Base-by-base conservation (phyloP, 208 protist species). In the Acanthamoeba lenticulata region DNA sequence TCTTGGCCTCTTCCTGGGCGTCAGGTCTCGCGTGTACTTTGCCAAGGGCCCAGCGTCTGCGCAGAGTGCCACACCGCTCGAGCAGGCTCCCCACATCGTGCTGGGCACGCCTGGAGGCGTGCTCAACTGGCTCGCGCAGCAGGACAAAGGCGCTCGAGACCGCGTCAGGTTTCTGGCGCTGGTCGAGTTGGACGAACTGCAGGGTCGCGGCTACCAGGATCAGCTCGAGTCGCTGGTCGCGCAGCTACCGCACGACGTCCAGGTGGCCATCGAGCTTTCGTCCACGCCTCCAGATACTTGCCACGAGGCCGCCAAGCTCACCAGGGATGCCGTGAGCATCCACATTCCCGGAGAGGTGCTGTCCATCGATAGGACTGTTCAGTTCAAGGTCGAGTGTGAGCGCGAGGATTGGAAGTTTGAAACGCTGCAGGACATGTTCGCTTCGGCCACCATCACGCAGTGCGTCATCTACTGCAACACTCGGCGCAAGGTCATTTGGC, bases 101-200 rank as follows among this genome's bases (percentile, higher is more conserved):
- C 97, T 98, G 52, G 99, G 99, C 83, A 99, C 99, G 19, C 99
- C 99, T 77, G 99, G 99, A 32, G 98, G 99, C 97, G 98, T 99
- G 45, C 97, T 97, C 9, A 98, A 99, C 95, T 98, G 99, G 97
- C 99, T 99, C 90, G 97, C 98, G 95, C 97, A 98, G 42, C 47
- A 52, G 47, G 97, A n/a, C n/a, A n/a, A n/a, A n/a, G n/a, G 99
- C 0, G 21, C 74, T 21, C 94, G 96, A 7, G 49, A 93, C 38
- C 93, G 94, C 60, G 97, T 99, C 65, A 99, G 99, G 90, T 98
- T 99, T 90, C 97, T 99, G 44, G 98, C 99, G 74, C 98, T 99
- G 90, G 99, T 99, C 96, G 99, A 99, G 97, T 99, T 99, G 6
- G 99, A 99, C 98, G 99, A 99, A 97, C 99, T 99, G 99, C 97